Percentiles rank a stretch among this genome's conserved stretches.
phyloP scores from a whole-genome alignment of 306 rosid genomes.

The Cyamopsis tetragonoloba region DNA sequence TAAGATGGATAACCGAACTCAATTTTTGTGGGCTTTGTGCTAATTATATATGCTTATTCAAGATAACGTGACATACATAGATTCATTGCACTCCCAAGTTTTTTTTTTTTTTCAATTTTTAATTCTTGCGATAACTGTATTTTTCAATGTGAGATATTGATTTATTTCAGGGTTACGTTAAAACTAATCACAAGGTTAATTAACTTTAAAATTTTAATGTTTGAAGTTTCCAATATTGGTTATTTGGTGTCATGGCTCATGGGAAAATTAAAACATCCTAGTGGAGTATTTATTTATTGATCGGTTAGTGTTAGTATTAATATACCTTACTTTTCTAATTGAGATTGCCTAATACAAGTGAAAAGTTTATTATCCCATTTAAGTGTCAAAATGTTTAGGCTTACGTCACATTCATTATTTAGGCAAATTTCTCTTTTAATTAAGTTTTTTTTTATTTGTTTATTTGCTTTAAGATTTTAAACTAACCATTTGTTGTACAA shows the following conservation, averaged over 20 bases:
- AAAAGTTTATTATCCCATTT: slow-evolving; percentile 36
- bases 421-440: slow-evolving; percentile 29
- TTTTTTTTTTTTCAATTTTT: neutral
- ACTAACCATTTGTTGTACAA: no score
- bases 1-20: slow-evolving; percentile 17
- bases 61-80: neutral
- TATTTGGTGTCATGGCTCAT: neutral
- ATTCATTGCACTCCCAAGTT: neutral
- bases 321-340: neutral
- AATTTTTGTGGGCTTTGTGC: slow-evolving; percentile 20
- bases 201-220: neutral
- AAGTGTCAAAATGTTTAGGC: slow-evolving; percentile 40
- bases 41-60: slow-evolving; percentile 1
- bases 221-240: neutral
- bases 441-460: slow-evolving; percentile 34
- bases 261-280: no score
- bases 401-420: slow-evolving; percentile 29
- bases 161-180: neutral
- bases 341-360: slow-evolving; percentile 5
- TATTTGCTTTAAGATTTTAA: neutral
- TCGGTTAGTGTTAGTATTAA: no score
- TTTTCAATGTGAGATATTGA: no score
- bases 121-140: neutral
- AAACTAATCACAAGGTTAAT: neutral
- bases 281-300: no score